phyloP scores from a whole-genome alignment of 2,329 filamentous ascomycete genomes.

The Magnaporthales sp. region DNA sequence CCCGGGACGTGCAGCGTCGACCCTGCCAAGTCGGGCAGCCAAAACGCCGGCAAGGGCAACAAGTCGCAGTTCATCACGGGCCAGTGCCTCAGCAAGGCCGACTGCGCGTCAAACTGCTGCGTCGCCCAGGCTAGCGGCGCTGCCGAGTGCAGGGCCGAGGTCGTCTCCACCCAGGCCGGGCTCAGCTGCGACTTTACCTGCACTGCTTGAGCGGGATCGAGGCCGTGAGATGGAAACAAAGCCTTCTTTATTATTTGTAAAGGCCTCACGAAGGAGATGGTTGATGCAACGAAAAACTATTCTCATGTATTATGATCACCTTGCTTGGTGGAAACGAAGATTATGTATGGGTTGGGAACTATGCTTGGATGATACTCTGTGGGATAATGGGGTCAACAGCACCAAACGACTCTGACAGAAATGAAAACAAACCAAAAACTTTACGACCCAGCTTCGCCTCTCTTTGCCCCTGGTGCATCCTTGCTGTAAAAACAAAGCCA shows the following conservation, averaged over 20 bases:
- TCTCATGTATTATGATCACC: background rate
- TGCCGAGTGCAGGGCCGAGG: slow-evolving; percentile 10
- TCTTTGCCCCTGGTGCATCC: too few relatives aligned
- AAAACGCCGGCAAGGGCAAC: slow-evolving; percentile 18
- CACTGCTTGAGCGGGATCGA: background rate
- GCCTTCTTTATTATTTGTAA: too few relatives aligned
- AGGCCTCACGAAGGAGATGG: too few relatives aligned
- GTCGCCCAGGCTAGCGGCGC: slow-evolving; percentile 11
- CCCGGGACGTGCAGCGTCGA: slow-evolving; percentile 15
- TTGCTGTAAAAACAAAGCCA: too few relatives aligned
- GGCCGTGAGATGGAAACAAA: background rate
- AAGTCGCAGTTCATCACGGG: slow-evolving; percentile 21
- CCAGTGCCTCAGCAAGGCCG: slow-evolving; percentile 17
- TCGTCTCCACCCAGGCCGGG: slow-evolving; percentile 9
- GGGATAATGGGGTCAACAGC: background rate
- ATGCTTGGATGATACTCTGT: background rate
- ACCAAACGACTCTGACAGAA: background rate
- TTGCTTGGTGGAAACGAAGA: background rate
- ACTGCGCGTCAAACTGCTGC: slow-evolving; percentile 21
- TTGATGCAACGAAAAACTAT: background rate
- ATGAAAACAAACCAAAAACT: background rate
- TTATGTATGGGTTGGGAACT: background rate
- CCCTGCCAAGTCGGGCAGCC: slow-evolving; percentile 22
- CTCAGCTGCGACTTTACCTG: slow-evolving; percentile 11
- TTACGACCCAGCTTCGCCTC: background rate